Base-by-base conservation (phyloP, 2,329 filamentous ascomycete species). In the Penicillium nordicum region DNA sequence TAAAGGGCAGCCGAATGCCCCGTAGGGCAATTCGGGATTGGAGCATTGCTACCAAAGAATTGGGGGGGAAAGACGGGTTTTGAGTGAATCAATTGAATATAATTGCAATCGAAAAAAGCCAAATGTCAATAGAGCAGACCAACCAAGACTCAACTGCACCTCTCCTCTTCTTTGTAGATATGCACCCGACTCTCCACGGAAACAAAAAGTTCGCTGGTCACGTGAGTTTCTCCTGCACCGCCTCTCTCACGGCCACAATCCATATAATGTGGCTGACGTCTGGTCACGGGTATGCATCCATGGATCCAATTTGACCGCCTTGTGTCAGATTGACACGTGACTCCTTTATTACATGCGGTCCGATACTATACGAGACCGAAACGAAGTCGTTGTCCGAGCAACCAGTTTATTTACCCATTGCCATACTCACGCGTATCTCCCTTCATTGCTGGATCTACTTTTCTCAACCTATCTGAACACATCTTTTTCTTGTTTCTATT, bases 11-110 rank as follows among this genome's bases (percentile, higher is more conserved):
- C 69, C 75, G 75, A 73, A 79, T 74, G 71, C 76, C 76, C 66
- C 77, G 76, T 58, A 82, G 78, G 68, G 83, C 81, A 76, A 88
- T 75, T 74, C 86, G 82, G 63, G 85, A 82, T 73, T 88, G 86
- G 61, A 90, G 76, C 86, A 90, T 90, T 47, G 60, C 72, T 55
- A 48, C 50, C 38, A 55, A 40, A 34, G 38, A 14, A 36, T 10
- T 11, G 30, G 32, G 25, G 23, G 30, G 9, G 23, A 41, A 21
- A 34, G 29, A 18, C 4, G 18, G 30, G 11, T 10, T 57, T 32
- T 29, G 32, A 21, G 41, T 27, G 21, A 14, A 49, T 37, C 50
- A 47, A 42, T 55, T 36, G 44, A 38, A n/a, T 10, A 23, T 16
- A 29, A 27, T 56, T 34, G 47, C 14, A 34, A 47, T 37, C 6